phyloP scores from a whole-genome alignment of 2,329 filamentous ascomycete species.

The Apiospora saccharicola region DNA sequence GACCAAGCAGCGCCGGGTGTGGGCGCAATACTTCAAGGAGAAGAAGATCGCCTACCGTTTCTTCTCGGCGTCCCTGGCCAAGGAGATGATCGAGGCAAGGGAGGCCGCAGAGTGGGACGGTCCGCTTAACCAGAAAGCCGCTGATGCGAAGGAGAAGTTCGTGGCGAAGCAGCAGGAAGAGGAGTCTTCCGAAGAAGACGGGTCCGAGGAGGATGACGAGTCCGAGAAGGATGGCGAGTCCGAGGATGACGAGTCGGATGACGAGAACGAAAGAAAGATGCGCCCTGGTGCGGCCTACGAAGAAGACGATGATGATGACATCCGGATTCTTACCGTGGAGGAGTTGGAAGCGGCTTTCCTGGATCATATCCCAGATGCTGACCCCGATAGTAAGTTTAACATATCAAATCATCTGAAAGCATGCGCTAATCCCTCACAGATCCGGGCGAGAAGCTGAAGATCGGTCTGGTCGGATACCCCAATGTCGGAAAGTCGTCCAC shows the following conservation, averaged over 20 bases:
- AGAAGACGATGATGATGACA: slow-evolving; percentile 62
- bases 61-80: slow-evolving; percentile 93
- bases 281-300: slow-evolving; percentile 47
- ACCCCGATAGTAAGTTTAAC: slow-evolving; percentile 54
- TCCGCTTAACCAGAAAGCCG: slow-evolving; percentile 37
- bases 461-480: slow-evolving; percentile 95
- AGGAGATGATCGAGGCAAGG: slow-evolving; percentile 82
- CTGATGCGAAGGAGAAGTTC: slow-evolving; percentile 40
- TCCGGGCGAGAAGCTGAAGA: slow-evolving; percentile 74
- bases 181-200: slow-evolving; percentile 32
- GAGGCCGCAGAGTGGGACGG: slow-evolving; percentile 58
- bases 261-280: slow-evolving; percentile 44
- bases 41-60: slow-evolving; percentile 90
- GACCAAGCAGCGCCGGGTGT: slow-evolving; percentile 77
- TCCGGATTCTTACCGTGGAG: slow-evolving; percentile 87
- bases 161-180: slow-evolving; percentile 21
- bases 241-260: slow-evolving; percentile 32
- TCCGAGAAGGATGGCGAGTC: too few species aligned
- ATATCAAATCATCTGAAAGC: background rate
- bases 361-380: slow-evolving; percentile 70
- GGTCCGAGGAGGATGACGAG: background rate
- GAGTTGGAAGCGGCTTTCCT: slow-evolving; percentile 92
- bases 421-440: slow-evolving; percentile 45
- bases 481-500: slow-evolving; percentile 99
- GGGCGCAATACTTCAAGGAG: slow-evolving; percentile 86